A percentile compares a stretch with the other conserved stretches of the same genome.
These are phyloP conservation scores for Astrothelium macrocarpum DNA, from an alignment of 495 filamentous ascomycete species.

Conservation along the genomic window DNA sequence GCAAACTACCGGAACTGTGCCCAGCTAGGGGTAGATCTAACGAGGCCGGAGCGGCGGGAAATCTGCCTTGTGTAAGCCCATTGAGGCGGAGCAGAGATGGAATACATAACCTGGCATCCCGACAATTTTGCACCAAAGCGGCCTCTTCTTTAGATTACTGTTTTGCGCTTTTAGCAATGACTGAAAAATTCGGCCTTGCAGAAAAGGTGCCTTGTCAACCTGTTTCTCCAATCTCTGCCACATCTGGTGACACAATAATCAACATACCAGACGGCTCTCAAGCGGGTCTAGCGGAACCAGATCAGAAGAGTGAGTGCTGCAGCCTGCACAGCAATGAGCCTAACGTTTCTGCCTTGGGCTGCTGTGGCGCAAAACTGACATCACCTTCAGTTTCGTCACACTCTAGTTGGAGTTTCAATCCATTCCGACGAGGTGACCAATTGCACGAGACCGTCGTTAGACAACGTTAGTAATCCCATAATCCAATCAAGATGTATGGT, in stretches of 20 bases:
- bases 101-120: neutral
- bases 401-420: slow-evolving; percentile 1
- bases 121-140: neutral
- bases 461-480: neutral
- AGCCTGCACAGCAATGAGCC: neutral
- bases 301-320: neutral
- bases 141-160: neutral
- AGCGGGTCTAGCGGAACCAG: neutral
- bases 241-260: neutral
- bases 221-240: neutral
- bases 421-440: neutral
- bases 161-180: neutral
- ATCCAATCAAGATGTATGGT: neutral
- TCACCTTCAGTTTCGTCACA: neutral
- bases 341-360: neutral
- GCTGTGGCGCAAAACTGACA: neutral
- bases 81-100: neutral
- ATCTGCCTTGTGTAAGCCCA: neutral
- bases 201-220: neutral
- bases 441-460: neutral
- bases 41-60: neutral
- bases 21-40: neutral
- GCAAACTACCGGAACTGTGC: neutral
- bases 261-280: neutral
- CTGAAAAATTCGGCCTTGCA: neutral